These are phyloP conservation scores for Zhuliangozyma parablackwelliae DNA, from an alignment of 1,139 yeast genomes.

Conservation along the genomic window DNA sequence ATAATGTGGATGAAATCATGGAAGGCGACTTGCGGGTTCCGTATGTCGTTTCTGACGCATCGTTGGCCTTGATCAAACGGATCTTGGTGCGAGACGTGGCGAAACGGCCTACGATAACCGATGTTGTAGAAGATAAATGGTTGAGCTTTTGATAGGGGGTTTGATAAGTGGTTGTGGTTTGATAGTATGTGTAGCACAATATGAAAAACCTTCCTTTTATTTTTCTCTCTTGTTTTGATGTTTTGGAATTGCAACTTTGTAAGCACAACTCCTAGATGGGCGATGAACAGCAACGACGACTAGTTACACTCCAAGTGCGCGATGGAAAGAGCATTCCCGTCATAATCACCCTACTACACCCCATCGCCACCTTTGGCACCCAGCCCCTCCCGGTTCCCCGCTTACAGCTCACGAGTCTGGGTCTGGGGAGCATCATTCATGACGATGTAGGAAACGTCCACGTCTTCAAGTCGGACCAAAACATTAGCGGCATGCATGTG, in stretches of 20 bases:
- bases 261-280: background rate
- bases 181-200: too few relatives aligned
- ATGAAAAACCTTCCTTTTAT: too few relatives aligned
- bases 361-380: background rate
- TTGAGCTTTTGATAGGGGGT: constrained; percentile 21
- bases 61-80: constrained; percentile 54
- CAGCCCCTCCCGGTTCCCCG: too few relatives aligned
- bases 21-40: constrained; percentile 80
- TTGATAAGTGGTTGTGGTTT: too few relatives aligned
- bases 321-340: constrained; percentile 1
- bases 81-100: constrained; percentile 64
- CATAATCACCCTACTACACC: constrained; percentile 1
- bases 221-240: too few relatives aligned
- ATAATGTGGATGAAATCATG: constrained; percentile 90
- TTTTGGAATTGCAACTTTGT: too few relatives aligned
- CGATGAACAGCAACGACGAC: background rate
- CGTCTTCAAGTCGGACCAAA: background rate
- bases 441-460: background rate
- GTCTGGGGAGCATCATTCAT: background rate
- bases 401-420: too few relatives aligned
- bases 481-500: background rate
- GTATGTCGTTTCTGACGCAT: constrained; percentile 53
- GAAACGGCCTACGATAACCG: constrained; percentile 68
- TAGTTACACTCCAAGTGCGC: background rate
- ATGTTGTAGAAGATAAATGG: constrained; percentile 70